Conservation (phyloP, 2,329 filamentous ascomycete species). For the Calonectria hongkongensis region DNA sequence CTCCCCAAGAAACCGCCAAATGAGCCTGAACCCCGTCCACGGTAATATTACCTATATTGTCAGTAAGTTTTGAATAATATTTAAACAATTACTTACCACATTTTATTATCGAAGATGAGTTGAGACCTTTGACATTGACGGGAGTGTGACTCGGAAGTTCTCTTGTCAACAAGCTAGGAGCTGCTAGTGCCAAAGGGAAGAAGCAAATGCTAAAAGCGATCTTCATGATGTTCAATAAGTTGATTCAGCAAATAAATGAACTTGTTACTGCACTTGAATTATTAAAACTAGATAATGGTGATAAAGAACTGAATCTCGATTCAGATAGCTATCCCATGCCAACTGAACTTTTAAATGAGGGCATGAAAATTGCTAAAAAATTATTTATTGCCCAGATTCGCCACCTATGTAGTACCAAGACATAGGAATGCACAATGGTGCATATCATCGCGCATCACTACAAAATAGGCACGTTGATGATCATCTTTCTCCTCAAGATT, state of each 20-base stretch:
- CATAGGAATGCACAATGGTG: not conserved
- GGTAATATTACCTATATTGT: not conserved
- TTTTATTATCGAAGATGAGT: not conserved
- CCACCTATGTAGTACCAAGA: not conserved
- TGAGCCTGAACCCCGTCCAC: not conserved
- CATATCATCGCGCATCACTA: not conserved
- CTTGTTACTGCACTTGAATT: not conserved
- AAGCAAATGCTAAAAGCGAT: not conserved
- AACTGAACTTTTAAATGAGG: too few relatives aligned
- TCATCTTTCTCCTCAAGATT: not conserved
- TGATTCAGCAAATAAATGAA: not conserved
- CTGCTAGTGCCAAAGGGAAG: not conserved
- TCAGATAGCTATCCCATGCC: too few relatives aligned
- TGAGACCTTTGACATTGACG: constrained; percentile 2
- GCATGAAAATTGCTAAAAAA: not conserved
- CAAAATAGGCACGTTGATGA: not conserved
- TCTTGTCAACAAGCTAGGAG: not conserved
- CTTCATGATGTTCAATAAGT: not conserved
- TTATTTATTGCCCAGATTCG: not conserved
- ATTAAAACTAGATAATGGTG: too few relatives aligned
- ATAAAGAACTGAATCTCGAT: too few relatives aligned
- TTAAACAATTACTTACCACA: not conserved
- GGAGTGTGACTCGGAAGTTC: constrained; percentile 6
- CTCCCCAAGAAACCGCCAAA: constrained; percentile 8
- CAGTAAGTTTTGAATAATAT: not conserved